Base-by-base conservation (phyloP, 306 rosid genomes). In the Pterocarpus santalinus region DNA sequence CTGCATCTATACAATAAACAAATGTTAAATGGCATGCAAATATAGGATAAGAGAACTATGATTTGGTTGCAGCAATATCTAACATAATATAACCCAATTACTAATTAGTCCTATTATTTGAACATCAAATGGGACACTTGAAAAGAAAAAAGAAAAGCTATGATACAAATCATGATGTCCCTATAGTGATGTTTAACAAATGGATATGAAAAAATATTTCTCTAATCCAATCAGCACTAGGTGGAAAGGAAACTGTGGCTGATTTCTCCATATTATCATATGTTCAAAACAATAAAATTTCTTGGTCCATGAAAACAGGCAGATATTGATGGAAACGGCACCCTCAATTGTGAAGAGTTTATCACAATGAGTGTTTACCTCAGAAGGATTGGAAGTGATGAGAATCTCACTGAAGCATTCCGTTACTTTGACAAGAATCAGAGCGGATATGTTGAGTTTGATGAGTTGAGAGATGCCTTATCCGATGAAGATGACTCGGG, bases 241-340 rank as follows among this genome's bases (percentile, higher is more conserved):
- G 28, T 22, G 28, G 28, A 22, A 35, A 63, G 43, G 69, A 63
- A 63, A 11, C 28, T 63, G 28, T 63, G 41, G 17, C 17, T 63
- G 28, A 30, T 39, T 64, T 67, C 2, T 66, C 11, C 38, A 38
- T 32, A 15, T 69, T 47, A 53, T 32, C 4, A 53, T 43, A 12
- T 46, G 16, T 68, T 73, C 13, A 4, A 30, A 69, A 8, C 12
- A 56, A 17, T 33, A 34, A 71, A 36, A 12, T 22, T 66, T 63
- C 28, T 2, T 65, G 51, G 53, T 57, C 44, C 0, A 75, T 76
- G 56, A 55, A 33, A 72, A 87, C 88, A 95, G 99, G 99, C 98
- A 82, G 98, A 95, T 71, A 36, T 47, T 33, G 98, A 95, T 82
- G 99, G 98, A 89, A 95, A 73, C 8, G 99, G 99, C 77, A 81